Evolutionary conservation across 306 rosid genomes (phyloP).

Genomic region (Begonia fuchsioides): DNA sequence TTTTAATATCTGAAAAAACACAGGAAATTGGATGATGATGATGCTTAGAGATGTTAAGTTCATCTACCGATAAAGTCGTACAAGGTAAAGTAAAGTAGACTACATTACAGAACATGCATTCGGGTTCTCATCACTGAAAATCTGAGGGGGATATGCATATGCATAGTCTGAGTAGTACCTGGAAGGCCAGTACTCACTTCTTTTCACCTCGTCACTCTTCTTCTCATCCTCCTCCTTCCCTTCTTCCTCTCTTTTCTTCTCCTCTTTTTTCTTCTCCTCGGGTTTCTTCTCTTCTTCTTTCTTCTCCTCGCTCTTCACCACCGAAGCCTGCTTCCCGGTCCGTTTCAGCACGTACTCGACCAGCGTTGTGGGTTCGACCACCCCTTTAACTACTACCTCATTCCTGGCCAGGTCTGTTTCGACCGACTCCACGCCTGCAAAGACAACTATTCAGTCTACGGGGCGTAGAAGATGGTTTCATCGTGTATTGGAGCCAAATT

Average conservation of each 20-base stretch:
- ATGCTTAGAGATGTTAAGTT: no score
- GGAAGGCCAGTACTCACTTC: slow-evolving; percentile 50
- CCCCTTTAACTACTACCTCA: slow-evolving; percentile 54
- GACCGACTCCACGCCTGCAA: slow-evolving; percentile 78
- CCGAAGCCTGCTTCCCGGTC: slow-evolving; percentile 48
- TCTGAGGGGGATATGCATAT: slow-evolving; percentile 32
- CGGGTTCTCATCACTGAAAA: slow-evolving; percentile 84
- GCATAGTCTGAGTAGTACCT: slow-evolving; percentile 29
- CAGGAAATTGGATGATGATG: no score
- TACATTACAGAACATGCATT: slow-evolving; percentile 71
- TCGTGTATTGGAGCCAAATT: background rate
- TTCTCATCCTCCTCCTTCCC: slow-evolving; percentile 29
- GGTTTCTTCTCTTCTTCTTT: slow-evolving; percentile 19
- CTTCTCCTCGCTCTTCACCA: slow-evolving; percentile 14
- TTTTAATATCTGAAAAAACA: no score
- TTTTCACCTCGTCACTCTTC: slow-evolving; percentile 32
- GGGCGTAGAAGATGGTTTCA: no score
- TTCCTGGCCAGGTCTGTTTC: slow-evolving; percentile 49
- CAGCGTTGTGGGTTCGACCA: slow-evolving; percentile 39
- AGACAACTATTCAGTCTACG: no score
- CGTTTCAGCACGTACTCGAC: slow-evolving; percentile 50
- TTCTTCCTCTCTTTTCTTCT: slow-evolving; percentile 17
- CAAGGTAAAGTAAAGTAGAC: background rate
- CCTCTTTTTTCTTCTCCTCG: slow-evolving; percentile 12
- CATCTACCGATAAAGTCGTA: no score